Percentiles rank a stretch among this genome's conserved stretches.
phyloP scores from a whole-genome alignment of 345 rosid species.

The Ailanthus altissimus region DNA sequence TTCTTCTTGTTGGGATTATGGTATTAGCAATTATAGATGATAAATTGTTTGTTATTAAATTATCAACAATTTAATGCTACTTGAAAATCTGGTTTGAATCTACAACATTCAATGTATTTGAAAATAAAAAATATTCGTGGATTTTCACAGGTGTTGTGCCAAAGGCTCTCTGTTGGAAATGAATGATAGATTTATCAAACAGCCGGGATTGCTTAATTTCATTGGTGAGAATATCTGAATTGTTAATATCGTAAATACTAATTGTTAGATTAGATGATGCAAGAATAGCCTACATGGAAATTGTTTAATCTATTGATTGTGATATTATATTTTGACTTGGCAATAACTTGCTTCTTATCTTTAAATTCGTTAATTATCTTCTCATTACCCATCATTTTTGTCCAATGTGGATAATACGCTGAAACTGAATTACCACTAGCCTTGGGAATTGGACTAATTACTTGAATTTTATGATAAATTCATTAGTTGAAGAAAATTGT shows the following conservation, averaged over 20 bases:
- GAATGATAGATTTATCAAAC: conserved; percentile 73
- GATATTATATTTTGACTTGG: not conserved
- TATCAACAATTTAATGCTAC: not conserved
- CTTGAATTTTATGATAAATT: not conserved
- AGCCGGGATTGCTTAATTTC: conserved; percentile 73
- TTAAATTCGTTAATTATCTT: not conserved
- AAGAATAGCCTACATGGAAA: not conserved
- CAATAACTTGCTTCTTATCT: conserved; percentile 2
- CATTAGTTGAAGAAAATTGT: not conserved
- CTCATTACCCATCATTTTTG: too few species aligned
- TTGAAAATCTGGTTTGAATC: not conserved
- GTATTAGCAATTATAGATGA: not conserved
- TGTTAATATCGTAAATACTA: not conserved
- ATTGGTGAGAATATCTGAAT: conserved; percentile 47
- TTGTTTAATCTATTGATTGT: not conserved
- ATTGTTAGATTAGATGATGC: too few species aligned
- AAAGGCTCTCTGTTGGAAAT: conserved; percentile 92
- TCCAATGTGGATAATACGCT: too few species aligned
- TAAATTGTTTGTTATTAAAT: not conserved
- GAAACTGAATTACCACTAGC: too few species aligned
- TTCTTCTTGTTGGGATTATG: not conserved
- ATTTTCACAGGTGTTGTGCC: conserved; percentile 72
- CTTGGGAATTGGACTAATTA: too few species aligned
- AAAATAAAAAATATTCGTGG: not conserved
- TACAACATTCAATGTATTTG: not conserved